Percentiles rank a stretch among this genome's conserved stretches.
These are phyloP conservation scores for Xylaria flabelliformis DNA, from an alignment of 495 filamentous ascomycete genomes.

Conservation along the genomic window DNA sequence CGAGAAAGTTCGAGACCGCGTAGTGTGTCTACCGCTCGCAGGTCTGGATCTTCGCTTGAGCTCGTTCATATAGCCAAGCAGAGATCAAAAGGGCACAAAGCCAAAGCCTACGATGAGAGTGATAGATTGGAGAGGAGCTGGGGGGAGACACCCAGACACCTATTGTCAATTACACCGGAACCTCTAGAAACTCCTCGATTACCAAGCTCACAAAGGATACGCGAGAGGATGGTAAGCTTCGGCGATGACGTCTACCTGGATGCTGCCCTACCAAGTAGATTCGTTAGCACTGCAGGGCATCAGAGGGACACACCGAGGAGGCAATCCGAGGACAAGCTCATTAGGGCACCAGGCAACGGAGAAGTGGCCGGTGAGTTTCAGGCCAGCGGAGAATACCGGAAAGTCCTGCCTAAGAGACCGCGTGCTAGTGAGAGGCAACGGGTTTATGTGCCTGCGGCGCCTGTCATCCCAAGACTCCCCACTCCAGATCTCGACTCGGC, in stretches of 20 bases:
- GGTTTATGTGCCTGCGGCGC: constrained; percentile 31
- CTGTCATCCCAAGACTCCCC: constrained; percentile 37
- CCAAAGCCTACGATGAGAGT: background rate
- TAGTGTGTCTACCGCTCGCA: background rate
- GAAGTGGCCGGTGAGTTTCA: background rate
- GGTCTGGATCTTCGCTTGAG: constrained; percentile 1
- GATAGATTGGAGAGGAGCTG: background rate
- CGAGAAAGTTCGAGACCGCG: background rate
- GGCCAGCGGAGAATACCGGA: background rate
- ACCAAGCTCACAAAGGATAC: constrained; percentile 5
- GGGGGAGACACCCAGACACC: constrained; percentile 1
- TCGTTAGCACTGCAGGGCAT: background rate
- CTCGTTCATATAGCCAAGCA: background rate
- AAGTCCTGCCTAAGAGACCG: background rate
- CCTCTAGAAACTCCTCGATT: background rate
- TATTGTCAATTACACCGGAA: background rate
- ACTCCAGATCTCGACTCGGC: constrained; percentile 38
- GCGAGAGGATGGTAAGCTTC: background rate
- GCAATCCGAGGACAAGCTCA: background rate
- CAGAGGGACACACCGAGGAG: background rate
- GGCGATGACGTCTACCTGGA: constrained; percentile 6
- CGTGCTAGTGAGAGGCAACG: constrained; percentile 19
- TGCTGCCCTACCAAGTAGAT: background rate
- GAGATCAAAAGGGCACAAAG: background rate
- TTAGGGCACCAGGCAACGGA: constrained; percentile 13